Conservation (phyloP, 2,329 filamentous ascomycete genomes). For the Pleoardoris graminearum region DNA sequence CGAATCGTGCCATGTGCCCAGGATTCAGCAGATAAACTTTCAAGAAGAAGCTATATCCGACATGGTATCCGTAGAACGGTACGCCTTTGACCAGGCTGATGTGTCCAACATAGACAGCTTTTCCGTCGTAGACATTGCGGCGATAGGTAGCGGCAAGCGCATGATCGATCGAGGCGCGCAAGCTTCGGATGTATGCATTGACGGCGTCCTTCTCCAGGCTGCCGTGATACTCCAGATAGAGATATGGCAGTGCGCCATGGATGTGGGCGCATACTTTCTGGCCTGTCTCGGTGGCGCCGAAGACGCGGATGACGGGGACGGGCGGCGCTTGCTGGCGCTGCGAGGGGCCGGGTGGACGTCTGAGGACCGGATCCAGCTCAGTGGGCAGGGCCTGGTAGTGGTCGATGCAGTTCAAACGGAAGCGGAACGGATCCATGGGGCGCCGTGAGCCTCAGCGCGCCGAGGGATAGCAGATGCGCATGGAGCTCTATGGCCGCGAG, state of each 20-base stretch:
- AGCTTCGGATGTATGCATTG: constrained; percentile 71
- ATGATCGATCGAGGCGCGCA: constrained; percentile 88
- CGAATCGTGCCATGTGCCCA: constrained; percentile 79
- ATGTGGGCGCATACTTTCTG: constrained; percentile 96
- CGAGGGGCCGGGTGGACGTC: constrained; percentile 61
- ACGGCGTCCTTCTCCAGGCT: constrained; percentile 69
- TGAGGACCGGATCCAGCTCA: constrained; percentile 77
- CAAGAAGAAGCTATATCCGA: constrained; percentile 87
- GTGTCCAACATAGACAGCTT: constrained; percentile 78
- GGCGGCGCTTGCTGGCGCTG: constrained; percentile 67
- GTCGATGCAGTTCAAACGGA: constrained; percentile 94
- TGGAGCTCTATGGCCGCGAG: too few species aligned
- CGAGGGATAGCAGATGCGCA: too few species aligned
- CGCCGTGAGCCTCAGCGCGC: too few species aligned
- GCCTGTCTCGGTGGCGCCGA: constrained; percentile 90
- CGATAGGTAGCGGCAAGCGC: constrained; percentile 85
- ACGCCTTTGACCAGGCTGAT: constrained; percentile 91
- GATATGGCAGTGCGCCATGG: constrained; percentile 92
- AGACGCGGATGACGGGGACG: constrained; percentile 85
- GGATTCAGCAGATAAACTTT: constrained; percentile 96
- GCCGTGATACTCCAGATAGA: constrained; percentile 86
- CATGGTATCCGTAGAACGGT: constrained; percentile 94
- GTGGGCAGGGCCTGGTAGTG: constrained; percentile 84
- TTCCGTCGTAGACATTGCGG: constrained; percentile 70
- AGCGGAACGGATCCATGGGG: constrained; percentile 75